Conservation (phyloP, 805 yeast genomes). For the Candida coleopterorum region DNA sequence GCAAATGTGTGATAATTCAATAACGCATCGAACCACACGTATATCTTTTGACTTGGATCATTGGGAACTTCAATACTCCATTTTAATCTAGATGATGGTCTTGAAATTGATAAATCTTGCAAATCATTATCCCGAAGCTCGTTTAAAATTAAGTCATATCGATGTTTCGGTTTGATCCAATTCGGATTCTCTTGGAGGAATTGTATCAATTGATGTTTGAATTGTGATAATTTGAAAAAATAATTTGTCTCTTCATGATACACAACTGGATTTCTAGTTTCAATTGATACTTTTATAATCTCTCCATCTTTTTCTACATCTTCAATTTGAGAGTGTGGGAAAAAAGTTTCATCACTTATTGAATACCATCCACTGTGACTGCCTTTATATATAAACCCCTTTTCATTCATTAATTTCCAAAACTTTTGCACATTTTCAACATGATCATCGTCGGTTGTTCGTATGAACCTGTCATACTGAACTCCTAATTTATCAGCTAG, state of each 20-base stretch:
- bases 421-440: conserved; percentile 54
- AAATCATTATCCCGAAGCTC: conserved; percentile 50
- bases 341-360: conserved; percentile 89
- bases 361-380: conserved; percentile 93
- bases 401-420: conserved; percentile 60
- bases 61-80: conserved; percentile 94
- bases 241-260: conserved; percentile 81
- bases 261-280: conserved; percentile 71
- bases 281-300: conserved; percentile 46
- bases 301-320: conserved; percentile 18
- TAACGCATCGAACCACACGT: conserved; percentile 97
- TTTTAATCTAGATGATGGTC: conserved; percentile 69
- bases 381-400: conserved; percentile 75
- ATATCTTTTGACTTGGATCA: conserved; percentile 72
- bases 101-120: conserved; percentile 76
- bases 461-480: conserved; percentile 67
- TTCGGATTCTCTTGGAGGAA: conserved; percentile 44
- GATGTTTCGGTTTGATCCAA: conserved; percentile 64
- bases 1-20: conserved; percentile 74
- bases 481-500: conserved; percentile 60
- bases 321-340: conserved; percentile 73
- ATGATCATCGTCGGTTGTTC: conserved; percentile 90
- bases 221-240: conserved; percentile 69
- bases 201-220: conserved; percentile 50
- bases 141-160: conserved; percentile 48